Evolutionary conservation across 495 filamentous ascomycete species (phyloP), one percentile per base, ranked within the genome.

Genomic region (Xanthoparmelia taractica): DNA sequence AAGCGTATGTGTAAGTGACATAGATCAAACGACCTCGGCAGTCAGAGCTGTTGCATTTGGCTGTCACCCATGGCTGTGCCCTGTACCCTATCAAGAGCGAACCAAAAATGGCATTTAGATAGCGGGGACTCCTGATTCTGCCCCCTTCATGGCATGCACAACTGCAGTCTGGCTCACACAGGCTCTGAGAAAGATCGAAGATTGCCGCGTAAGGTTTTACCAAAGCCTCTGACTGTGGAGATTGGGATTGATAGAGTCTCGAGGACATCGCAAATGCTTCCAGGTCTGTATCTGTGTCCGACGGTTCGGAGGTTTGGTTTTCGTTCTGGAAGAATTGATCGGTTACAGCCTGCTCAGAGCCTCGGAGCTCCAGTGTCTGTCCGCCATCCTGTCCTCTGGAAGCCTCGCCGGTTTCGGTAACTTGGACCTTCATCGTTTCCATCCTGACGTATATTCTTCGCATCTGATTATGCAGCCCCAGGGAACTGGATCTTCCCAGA

Each of bases 11-110:
- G 23, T 59, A 65, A 18, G 34, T 50, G 25, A 47, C 40, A 0
- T 13, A 36, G 1, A 41, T 45, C 50, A 43, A 59, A 38, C 27
- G 56, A 45, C 34, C 45, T 34, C 41, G 43, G 23, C 63, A 65
- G 8, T 40, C 33, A 8, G 29, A 1, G 12, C 59, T 25, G 27
- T 59, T 18, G 27, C 63, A 65, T 52, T 2, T 29, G 8, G 40
- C 40, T 41, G 43, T 25, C 34, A 37, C 3, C n/a, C 58, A 45
- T 5, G 58, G 58, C 27, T 48, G 12, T 6, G 31, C 20, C 29
- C 23, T 37, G 29, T 60, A 60, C 7, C 58, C 58, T 60, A 60
- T 17, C 43, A 37, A 48, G 27, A 60, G 29, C 31, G 58, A 48
- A 18, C 58, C 58, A 52, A 60, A 15, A 10, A 60, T 11, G 3